phyloP scores from a whole-genome alignment of 2,329 filamentous ascomycete genomes.

The Fusarium heterosporum region DNA sequence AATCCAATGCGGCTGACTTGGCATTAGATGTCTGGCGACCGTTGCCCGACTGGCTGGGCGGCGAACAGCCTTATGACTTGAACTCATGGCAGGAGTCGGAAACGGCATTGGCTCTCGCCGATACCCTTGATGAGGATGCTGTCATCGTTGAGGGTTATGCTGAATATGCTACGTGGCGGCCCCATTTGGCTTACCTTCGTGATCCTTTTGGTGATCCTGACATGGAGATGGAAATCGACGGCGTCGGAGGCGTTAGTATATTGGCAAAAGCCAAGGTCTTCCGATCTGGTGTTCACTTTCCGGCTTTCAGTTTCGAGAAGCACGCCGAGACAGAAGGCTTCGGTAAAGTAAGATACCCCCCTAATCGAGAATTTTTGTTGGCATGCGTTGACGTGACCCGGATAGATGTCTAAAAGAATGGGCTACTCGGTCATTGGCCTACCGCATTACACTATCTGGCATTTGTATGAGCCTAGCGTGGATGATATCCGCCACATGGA shows the following conservation, averaged over 20 bases:
- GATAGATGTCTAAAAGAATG: slow-evolving; percentile 96
- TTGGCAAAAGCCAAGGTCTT: slow-evolving; percentile 96
- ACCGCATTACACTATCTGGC: slow-evolving; percentile 99
- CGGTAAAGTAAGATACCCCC: slow-evolving; percentile 78
- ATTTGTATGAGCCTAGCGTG: slow-evolving; percentile 98
- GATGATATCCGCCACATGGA: slow-evolving; percentile 98
- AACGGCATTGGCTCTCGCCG: slow-evolving; percentile 90
- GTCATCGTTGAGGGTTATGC: slow-evolving; percentile 99
- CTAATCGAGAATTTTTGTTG: not conserved
- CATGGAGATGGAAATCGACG: slow-evolving; percentile 99
- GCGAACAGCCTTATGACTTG: slow-evolving; percentile 96
- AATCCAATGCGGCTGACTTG: slow-evolving; percentile 42
- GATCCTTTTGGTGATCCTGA: slow-evolving; percentile 98
- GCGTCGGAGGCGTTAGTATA: slow-evolving; percentile 97
- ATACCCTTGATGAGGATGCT: slow-evolving; percentile 95
- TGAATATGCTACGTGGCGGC: slow-evolving; percentile 98
- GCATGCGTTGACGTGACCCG: slow-evolving; percentile 24
- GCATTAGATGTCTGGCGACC: slow-evolving; percentile 93
- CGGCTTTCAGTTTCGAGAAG: slow-evolving; percentile 98
- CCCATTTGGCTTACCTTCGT: slow-evolving; percentile 94
- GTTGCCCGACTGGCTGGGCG: slow-evolving; percentile 98
- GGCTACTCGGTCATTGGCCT: slow-evolving; percentile 93
- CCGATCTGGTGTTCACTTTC: slow-evolving; percentile 94
- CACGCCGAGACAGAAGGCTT: slow-evolving; percentile 99
- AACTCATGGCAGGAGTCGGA: slow-evolving; percentile 99